Base-by-base conservation (phyloP, 179 eudicot genomes). In the Carnegiea gigantea region DNA sequence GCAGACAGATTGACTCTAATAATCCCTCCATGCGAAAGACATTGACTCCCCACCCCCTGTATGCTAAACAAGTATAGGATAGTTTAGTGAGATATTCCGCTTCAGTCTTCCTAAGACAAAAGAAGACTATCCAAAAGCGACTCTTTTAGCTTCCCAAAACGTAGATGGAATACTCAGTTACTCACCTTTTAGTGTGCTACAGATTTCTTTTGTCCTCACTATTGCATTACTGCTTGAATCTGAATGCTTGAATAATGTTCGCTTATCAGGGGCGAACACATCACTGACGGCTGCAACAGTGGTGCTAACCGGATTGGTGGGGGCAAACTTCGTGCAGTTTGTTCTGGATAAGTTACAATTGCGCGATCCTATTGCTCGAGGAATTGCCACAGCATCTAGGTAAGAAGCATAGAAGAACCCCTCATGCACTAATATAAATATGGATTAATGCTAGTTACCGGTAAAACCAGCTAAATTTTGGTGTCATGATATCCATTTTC, bases 361-460 rank as follows among this genome's bases (percentile, higher is more conserved):
- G 62, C 88, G 87, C 60, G 99, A 97, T 85, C 99, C 98, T 77
- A 95, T 97, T 86, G 98, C 98, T 80, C 93, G 99, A 57, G 99
- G 99, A 79, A 88, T 97, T 64, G 99, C 99, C 53, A 95, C 99
- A 68, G 98, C 99, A 74, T 94, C 99, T 78, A 97, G 99, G 99
- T 97, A 92, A 79, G 23, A 70, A 54, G 9, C 21, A 36, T 5
- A 30, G 9, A 33, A 65, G 9, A 24, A 36, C 46, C 15, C 43
- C 9, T 70, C 21, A 70, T 36, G n/a, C 43, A 6, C 46, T n/a
- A 70, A n/a, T 1, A 54, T 17, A 54, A 17, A 15, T 5, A 6
- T 15, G 14, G n/a, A 54, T 5, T 54, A 18, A 20, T 54, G 7
- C 9, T 40, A 18, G 9, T 51, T 51, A 51, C 20, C 1, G 20